Conservation (phyloP, 1,139 yeast genomes). For the Hemisphaericaspora xylanilytica region DNA sequence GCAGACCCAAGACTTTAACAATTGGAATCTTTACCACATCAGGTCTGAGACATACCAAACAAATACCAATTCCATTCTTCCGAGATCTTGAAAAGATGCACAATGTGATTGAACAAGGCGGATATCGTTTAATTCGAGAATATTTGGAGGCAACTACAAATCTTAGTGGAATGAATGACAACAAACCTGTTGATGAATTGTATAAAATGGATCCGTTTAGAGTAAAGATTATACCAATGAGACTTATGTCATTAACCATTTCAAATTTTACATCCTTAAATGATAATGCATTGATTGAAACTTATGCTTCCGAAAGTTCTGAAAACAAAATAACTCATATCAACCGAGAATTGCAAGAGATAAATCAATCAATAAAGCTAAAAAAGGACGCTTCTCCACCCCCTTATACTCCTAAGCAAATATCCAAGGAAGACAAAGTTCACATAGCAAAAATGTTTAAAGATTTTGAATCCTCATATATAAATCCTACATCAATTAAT, state of each 20-base stretch:
- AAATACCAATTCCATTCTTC: slow-evolving; percentile 40
- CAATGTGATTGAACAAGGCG: slow-evolving; percentile 24
- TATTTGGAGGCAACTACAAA: slow-evolving; percentile 25
- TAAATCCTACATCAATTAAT: slow-evolving; percentile 3
- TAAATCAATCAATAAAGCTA: slow-evolving; percentile 12
- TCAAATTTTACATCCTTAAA: slow-evolving; percentile 51
- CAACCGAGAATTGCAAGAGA: slow-evolving; percentile 22
- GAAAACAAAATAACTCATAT: slow-evolving; percentile 14
- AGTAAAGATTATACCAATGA: slow-evolving; percentile 46
- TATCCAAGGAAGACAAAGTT: slow-evolving; percentile 14
- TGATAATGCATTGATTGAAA: slow-evolving; percentile 46
- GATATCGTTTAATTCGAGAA: slow-evolving; percentile 34
- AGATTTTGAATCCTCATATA: slow-evolving; percentile 12
- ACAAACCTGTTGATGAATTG: slow-evolving; percentile 36
- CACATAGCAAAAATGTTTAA: slow-evolving; percentile 17
- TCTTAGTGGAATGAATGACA: slow-evolving; percentile 29
- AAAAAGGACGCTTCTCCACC: slow-evolving; percentile 7
- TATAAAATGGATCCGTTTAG: slow-evolving; percentile 16
- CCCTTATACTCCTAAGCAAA: slow-evolving; percentile 3
- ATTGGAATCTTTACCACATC: slow-evolving; percentile 27
- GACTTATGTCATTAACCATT: slow-evolving; percentile 49
- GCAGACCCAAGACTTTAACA: slow-evolving; percentile 54
- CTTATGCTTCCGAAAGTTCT: slow-evolving; percentile 35
- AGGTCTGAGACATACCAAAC: slow-evolving; percentile 39
- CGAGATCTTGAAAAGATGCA: slow-evolving; percentile 41